Percentiles rank a stretch among this genome's conserved stretches.
Evolutionary conservation across 331 rosid genomes (phyloP).

Genomic region (Rhamnella rubrinervis): DNA sequence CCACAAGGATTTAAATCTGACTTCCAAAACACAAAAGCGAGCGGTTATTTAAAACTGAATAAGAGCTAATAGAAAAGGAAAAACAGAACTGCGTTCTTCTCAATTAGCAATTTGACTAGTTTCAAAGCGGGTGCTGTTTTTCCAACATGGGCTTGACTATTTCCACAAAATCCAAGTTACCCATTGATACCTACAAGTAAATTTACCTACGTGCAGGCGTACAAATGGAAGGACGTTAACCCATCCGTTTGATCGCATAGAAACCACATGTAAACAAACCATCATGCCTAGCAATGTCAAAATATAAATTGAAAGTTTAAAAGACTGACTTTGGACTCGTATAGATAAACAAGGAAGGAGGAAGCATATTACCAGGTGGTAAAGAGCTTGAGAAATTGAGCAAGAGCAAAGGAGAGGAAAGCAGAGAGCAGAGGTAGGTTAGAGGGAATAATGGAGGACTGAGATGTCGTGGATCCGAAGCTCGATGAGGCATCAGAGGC

Average conservation of each 20-base stretch:
- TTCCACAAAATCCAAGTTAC: constrained; percentile 1
- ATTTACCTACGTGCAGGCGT: too few species aligned
- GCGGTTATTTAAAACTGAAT: neutral
- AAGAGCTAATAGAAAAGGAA: neutral
- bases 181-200: constrained; percentile 3
- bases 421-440: constrained; percentile 50
- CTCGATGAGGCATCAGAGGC: constrained; percentile 42
- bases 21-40: neutral
- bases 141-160: neutral
- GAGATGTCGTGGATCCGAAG: constrained; percentile 26
- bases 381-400: constrained; percentile 52
- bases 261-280: neutral
- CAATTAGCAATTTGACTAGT: too few species aligned
- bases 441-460: constrained; percentile 27
- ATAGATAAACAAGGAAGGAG: neutral
- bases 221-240: too few species aligned
- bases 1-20: neutral
- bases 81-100: neutral
- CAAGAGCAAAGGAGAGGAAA: constrained; percentile 48
- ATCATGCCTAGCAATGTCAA: neutral
- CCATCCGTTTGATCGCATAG: neutral
- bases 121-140: too few species aligned
- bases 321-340: too few species aligned
- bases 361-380: constrained; percentile 39
- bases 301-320: neutral